Conservation (phyloP, 257 asterid genomes). For the Solanum sitiens region DNA sequence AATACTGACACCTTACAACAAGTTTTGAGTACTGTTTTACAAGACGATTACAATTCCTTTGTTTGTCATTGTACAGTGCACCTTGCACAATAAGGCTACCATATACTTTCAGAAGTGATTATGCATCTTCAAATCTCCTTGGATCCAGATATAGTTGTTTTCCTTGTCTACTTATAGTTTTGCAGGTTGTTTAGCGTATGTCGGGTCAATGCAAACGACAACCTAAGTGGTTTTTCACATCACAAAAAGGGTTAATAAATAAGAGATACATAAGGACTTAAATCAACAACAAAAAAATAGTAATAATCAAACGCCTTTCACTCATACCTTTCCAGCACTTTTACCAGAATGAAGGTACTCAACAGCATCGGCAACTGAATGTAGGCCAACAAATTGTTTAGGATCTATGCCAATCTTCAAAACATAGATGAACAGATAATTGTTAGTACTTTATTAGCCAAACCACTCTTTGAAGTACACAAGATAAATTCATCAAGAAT, state of each 20-base stretch:
- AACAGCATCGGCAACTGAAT: slow-evolving; percentile 83
- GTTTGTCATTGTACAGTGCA: not conserved
- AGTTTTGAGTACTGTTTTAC: not conserved
- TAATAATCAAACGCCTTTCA: not conserved
- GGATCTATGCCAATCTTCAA: slow-evolving; percentile 67
- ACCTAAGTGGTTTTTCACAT: slow-evolving; percentile 36
- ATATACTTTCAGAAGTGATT: not conserved
- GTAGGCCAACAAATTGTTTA: slow-evolving; percentile 55
- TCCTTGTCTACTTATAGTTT: slow-evolving; percentile 10
- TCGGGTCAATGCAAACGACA: slow-evolving; percentile 75
- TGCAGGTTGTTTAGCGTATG: slow-evolving; percentile 33
- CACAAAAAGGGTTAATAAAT: not conserved
- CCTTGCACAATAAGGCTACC: not conserved
- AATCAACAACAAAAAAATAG: no score
- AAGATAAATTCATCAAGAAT: not conserved
- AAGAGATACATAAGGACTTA: not conserved
- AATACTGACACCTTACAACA: not conserved
- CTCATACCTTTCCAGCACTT: slow-evolving; percentile 88
- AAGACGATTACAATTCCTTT: not conserved
- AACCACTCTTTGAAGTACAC: not conserved
- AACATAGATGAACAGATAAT: not conserved
- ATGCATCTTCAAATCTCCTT: not conserved
- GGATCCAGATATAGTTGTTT: not conserved
- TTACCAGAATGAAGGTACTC: slow-evolving; percentile 87
- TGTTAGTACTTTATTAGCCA: not conserved